Base-by-base conservation (phyloP, 2,329 filamentous ascomycete species). In the Aphanoascus verrucosus region DNA sequence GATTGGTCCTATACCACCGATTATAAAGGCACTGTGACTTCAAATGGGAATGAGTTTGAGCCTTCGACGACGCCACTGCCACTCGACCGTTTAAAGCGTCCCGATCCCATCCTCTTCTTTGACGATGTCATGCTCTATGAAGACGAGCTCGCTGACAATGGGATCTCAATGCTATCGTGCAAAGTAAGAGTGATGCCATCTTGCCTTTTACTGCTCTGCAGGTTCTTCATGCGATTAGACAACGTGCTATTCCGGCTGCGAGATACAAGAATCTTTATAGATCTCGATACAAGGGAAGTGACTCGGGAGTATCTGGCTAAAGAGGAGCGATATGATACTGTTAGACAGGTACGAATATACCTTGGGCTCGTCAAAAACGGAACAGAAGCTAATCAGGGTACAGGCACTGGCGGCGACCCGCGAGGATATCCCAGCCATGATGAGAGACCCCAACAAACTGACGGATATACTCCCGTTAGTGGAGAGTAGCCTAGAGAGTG, bases 1-100 rank as follows among this genome's bases (percentile, higher is more conserved):
- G 93, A 98, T 72, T 98, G 93, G 93, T 95, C 88, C 57, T 98
- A 97, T 72, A 93, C 83, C 60, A 95, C 91, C 35, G 79, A 84
- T 60, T 98, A 95, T 70, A 79, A 78, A 54, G 93, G 93, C 49
- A 88, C 85, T 2, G 58, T 59, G 43, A 63, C 64, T 37, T 62
- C 61, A 2, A 54, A 54, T 5, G 54, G 62, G 9, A 66, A 65
- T 4, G 59, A 64, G 14, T 76, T 80, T 54, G 60, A 72, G 52
- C 63, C 71, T 15, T 73, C 72, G 19, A 67, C 71, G n/a, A 72
- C 71, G 15, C 69, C 77, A 53, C 93, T 98, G 57, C 90, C 93
- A 3, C 78, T 95, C 54, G 88, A 91, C 62, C 78, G 97, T 41
- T 79, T 98, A 49, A 88, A 85, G 67, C 81, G 87, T 32, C 86